Evolutionary conservation across 2,329 filamentous ascomycete species (phyloP), one percentile per base, ranked within the genome.

Genomic region (Ceratocystis ficicola): DNA sequence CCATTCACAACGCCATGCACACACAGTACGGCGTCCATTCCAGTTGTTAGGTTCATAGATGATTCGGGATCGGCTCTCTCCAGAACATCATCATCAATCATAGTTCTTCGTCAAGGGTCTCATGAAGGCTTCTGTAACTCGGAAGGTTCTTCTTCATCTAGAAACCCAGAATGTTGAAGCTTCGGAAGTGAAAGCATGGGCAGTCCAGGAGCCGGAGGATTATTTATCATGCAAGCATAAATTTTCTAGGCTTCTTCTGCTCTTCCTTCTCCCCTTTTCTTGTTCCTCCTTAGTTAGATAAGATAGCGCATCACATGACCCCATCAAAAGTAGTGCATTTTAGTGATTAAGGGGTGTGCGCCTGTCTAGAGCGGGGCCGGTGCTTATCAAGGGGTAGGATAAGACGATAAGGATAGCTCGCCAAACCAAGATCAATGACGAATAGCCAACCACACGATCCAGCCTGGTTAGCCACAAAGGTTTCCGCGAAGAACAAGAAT

Each of bases 311-410:
- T 52, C 48, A 52, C 48, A 25, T 52, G 48, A 52, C 48, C 48
- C 25, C 48, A 28, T 5, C 10, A 52, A 22, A 22, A n/a, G 20
- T 22, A 25, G n/a, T 10, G 48, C 48, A 50, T 15, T 41, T 41
- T 41, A 41, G 36, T 41, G 36, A 41, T 41, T 41, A 41, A 15
- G 36, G 46, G 46, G 46, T n/a, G 46, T 10, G 5, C n/a, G 48
- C 48, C 20, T 28, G 48, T 41, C 36, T 41, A 10, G 36, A 15
- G 48, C 22, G 48, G 48, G 48, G 48, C 48, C 22, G 7, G 8
- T 20, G 22, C 60, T 62, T 62, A 62, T 62, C 60, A 62, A 44
- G 60, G 60, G 48, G 48, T 1, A 25, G 44, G 60, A n/a, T 20
- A 20, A 48, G 25, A 25, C 60, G 41, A 41, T 62, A 44, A 44